phyloP scores from a whole-genome alignment of 805 yeast genomes.

The Kodamaea leandrae region DNA sequence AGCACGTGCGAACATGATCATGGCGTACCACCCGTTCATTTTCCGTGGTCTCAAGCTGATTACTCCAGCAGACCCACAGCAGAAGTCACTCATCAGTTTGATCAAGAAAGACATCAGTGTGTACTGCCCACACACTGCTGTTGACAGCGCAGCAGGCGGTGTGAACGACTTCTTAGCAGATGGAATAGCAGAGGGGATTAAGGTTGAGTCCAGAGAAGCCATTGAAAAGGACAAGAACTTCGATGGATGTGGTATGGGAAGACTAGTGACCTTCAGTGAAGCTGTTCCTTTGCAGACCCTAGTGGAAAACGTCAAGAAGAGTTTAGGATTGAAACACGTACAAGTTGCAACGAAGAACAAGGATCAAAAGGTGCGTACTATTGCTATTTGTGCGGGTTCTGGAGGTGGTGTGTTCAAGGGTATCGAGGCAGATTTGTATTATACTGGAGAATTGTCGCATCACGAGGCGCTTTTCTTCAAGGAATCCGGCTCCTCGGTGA shows the following conservation, averaged over 20 bases:
- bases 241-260: constrained; percentile 77
- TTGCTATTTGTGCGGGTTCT: constrained; percentile 95
- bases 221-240: constrained; percentile 45
- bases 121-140: constrained; percentile 94
- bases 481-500: constrained; percentile 69
- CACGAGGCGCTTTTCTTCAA: constrained; percentile 77
- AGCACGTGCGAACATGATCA: constrained; percentile 50
- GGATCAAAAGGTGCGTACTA: constrained; percentile 40
- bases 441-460: constrained; percentile 93
- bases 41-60: constrained; percentile 83
- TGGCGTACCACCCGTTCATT: constrained; percentile 93
- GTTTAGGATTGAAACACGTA: constrained; percentile 51
- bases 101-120: constrained; percentile 81
- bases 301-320: constrained; percentile 50
- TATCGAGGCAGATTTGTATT: constrained; percentile 62
- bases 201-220: constrained; percentile 27
- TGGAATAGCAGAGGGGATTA: constrained; percentile 43
- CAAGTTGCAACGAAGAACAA: constrained; percentile 54
- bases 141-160: constrained; percentile 90
- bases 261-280: constrained; percentile 51
- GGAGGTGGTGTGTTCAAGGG: constrained; percentile 77
- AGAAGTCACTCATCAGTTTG: constrained; percentile 66
- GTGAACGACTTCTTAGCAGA: constrained; percentile 89
- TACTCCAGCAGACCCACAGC: constrained; percentile 69
- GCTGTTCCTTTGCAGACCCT: constrained; percentile 45